phyloP scores from a whole-genome alignment of 371 early-diverging fungal species.

The Actinomortierella wolfii region DNA sequence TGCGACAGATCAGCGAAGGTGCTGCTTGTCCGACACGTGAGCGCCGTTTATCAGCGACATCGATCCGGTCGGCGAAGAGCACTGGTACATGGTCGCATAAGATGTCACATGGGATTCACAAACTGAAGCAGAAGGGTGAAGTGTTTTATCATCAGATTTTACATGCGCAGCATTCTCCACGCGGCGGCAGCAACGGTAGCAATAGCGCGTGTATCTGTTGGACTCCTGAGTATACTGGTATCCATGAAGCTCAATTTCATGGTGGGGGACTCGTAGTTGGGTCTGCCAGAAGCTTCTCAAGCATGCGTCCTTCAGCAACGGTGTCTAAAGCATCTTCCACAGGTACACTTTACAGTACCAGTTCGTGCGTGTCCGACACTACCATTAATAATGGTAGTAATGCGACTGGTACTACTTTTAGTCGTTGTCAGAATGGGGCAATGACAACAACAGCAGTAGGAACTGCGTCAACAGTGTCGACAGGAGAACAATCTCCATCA shows the following conservation, averaged over 20 bases:
- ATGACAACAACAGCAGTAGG: too few relatives aligned
- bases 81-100: slow-evolving; percentile 28
- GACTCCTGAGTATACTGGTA: slow-evolving; percentile 18
- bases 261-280: slow-evolving; percentile 13
- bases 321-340: slow-evolving; percentile 10
- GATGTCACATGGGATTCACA: slow-evolving; percentile 31
- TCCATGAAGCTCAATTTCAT: too few relatives aligned
- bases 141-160: slow-evolving; percentile 23
- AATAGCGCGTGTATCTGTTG: slow-evolving; percentile 3
- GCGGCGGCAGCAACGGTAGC: slow-evolving; percentile 6
- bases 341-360: neutral
- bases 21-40: slow-evolving; percentile 9
- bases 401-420: neutral
- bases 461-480: neutral
- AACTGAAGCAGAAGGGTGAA: slow-evolving; percentile 13
- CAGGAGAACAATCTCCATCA: neutral
- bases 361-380: neutral
- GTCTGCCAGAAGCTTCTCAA: slow-evolving; percentile 21
- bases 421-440: too few relatives aligned
- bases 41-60: slow-evolving; percentile 28
- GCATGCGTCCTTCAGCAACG: slow-evolving; percentile 19
- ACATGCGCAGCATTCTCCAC: neutral
- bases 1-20: slow-evolving; percentile 32
- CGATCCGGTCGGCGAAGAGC: slow-evolving; percentile 24
- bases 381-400: neutral